Evolutionary conservation across 2,329 filamentous ascomycete genomes (phyloP).

Genomic region (Westerdykella sp.): DNA sequence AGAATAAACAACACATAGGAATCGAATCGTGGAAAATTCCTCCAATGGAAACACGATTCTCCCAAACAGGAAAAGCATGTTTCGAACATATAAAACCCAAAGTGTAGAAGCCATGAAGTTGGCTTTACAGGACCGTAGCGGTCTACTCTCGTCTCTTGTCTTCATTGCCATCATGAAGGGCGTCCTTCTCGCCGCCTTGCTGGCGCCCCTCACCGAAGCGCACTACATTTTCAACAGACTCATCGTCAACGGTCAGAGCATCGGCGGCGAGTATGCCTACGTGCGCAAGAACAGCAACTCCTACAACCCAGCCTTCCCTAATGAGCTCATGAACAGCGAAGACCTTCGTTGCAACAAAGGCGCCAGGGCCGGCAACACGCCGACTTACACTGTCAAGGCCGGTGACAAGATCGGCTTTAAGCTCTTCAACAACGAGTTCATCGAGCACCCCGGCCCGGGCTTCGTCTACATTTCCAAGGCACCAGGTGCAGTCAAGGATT

Average conservation of each 20-base stretch:
- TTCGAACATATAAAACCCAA: not conserved
- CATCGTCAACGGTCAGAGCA: constrained; percentile 26
- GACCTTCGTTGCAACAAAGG: constrained; percentile 35
- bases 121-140: not conserved
- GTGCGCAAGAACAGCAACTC: constrained; percentile 33
- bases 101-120: not conserved
- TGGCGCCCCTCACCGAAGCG: constrained; percentile 21
- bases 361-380: constrained; percentile 26
- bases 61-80: not conserved
- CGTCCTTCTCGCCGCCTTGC: constrained; percentile 20
- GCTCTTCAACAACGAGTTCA: constrained; percentile 46
- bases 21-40: not conserved
- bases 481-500: constrained; percentile 59
- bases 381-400: constrained; percentile 35
- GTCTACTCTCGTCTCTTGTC: not conserved
- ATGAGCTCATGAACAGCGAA: constrained; percentile 27
- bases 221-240: constrained; percentile 36
- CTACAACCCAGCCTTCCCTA: constrained; percentile 28
- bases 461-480: constrained; percentile 42
- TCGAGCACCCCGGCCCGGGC: constrained; percentile 38
- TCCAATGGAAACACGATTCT: not conserved
- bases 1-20: not conserved
- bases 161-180: constrained; percentile 23
- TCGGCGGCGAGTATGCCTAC: constrained; percentile 32
- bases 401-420: constrained; percentile 48